Evolutionary conservation across 164 flowering plant species (phyloP).

Genomic region (Akebia trifoliata): DNA sequence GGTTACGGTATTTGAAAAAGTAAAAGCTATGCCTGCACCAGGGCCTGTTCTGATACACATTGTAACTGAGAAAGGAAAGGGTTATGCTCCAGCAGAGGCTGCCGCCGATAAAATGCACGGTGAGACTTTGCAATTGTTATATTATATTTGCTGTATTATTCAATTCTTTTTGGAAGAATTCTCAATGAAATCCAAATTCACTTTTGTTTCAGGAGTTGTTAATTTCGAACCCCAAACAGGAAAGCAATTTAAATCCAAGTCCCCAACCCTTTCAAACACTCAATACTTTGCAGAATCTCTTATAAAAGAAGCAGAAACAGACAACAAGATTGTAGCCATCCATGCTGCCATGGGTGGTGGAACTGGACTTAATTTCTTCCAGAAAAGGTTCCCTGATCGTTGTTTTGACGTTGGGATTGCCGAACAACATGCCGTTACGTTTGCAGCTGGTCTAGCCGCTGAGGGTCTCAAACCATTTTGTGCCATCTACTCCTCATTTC

Average conservation of each 20-base stretch:
- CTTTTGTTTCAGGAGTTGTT: slow-evolving; percentile 59
- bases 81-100: slow-evolving; percentile 84
- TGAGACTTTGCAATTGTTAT: slow-evolving; percentile 17
- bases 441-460: slow-evolving; percentile 90
- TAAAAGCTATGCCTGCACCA: slow-evolving; percentile 71
- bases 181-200: slow-evolving; percentile 4
- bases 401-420: slow-evolving; percentile 97
- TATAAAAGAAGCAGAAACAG: slow-evolving; percentile 73
- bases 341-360: slow-evolving; percentile 99
- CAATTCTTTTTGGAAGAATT: not conserved
- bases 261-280: slow-evolving; percentile 71
- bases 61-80: slow-evolving; percentile 90
- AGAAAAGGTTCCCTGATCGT: slow-evolving; percentile 74
- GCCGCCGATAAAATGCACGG: slow-evolving; percentile 97
- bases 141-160: not conserved
- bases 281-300: slow-evolving; percentile 84
- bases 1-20: slow-evolving; percentile 61
- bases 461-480: slow-evolving; percentile 97
- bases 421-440: slow-evolving; percentile 96
- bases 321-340: slow-evolving; percentile 71
- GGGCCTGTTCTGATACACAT: slow-evolving; percentile 91
- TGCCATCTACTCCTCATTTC: slow-evolving; percentile 86
- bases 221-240: slow-evolving; percentile 80
- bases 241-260: slow-evolving; percentile 63
- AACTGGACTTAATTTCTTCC: slow-evolving; percentile 86